Base-by-base conservation (phyloP, 768 basidiomycete species). In the Russula sp. region DNA sequence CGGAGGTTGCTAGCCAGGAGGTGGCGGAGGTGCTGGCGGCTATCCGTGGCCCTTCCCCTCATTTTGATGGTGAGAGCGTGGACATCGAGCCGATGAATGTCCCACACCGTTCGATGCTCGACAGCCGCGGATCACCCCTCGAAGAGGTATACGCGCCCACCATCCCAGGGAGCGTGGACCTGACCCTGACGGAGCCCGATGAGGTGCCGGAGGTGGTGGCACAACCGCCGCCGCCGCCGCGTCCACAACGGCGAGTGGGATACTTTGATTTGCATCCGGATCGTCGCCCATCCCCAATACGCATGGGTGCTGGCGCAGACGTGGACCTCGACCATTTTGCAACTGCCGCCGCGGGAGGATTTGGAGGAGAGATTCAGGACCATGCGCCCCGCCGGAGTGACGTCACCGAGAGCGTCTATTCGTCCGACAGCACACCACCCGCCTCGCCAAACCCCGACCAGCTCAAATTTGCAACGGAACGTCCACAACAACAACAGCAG, bases 231-330 rank as follows among this genome's bases (percentile, higher is more conserved):
- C 25, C 47, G 34, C 39, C 49, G 9, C 39, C 25, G 1, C 50
- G 38, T 3, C 8, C 50, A 3, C 56, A 38, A 34, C 61, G 52
- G 11, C 79, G 86, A 18, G 55, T 83, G 32, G 85, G 87, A 0
- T 91, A 91, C 70, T 91, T 91, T 69, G 88, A 90, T 70, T 67
- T 89, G 14, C 88, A 91, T 70, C 88, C 88, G 11, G 88, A 90
- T 48, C 78, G 88, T 48, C 75, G 84, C 42, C 80, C 79, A 0
- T 0, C 84, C 42, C 80, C 79, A 0, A 0, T 32, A 18, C 49
- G 25, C 8, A 0, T n/a, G 34, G 32, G 43, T 2, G 9, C 5
- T 0, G 46, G 22, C 13, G 9, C 2, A 1, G 50, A 34, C 9
- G 42, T 50, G n/a, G 34, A 6, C n/a, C 42, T 48, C n/a, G 48